A percentile compares a stretch with the other conserved stretches of the same genome.
phyloP scores from a whole-genome alignment of 163 green algal genomes.

The Scenedesmus sp. region DNA sequence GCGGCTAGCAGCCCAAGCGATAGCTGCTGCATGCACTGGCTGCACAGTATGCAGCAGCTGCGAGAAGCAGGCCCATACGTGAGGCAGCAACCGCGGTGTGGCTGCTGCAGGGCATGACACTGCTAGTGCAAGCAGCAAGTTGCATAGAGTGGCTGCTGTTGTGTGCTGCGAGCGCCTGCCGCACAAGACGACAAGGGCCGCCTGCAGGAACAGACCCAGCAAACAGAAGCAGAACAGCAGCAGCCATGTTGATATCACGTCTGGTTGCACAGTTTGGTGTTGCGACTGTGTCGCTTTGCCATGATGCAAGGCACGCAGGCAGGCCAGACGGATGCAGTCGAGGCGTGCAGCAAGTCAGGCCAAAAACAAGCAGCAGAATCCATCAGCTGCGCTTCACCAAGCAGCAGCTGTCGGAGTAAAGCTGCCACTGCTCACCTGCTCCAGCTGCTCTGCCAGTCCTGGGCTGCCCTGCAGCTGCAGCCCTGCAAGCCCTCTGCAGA shows the following conservation, averaged over 20 bases:
- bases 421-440: conserved; percentile 8
- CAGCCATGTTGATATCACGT: not conserved
- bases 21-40: conserved; percentile 25
- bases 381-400: not conserved
- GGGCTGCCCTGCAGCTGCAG: not conserved
- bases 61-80: not conserved
- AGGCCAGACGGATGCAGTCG: not conserved
- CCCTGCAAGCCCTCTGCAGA: conserved; percentile 34
- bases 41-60: not conserved
- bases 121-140: conserved; percentile 38
- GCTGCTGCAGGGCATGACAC: conserved; percentile 8
- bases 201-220: not conserved
- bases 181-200: not conserved
- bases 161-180: not conserved
- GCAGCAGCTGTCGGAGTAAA: not conserved
- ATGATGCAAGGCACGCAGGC: not conserved
- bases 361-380: not conserved
- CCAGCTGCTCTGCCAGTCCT: not conserved
- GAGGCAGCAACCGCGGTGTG: not conserved
- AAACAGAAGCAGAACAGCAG: not conserved
- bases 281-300: not conserved
- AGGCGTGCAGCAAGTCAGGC: too few species aligned
- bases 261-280: too few species aligned
- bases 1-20: not conserved
- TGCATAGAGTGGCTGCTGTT: conserved; percentile 33